A percentile compares a stretch with the other conserved stretches of the same genome.
Conservation (phyloP, 2,329 filamentous ascomycete species). For the Cladosporium velox region DNA sequence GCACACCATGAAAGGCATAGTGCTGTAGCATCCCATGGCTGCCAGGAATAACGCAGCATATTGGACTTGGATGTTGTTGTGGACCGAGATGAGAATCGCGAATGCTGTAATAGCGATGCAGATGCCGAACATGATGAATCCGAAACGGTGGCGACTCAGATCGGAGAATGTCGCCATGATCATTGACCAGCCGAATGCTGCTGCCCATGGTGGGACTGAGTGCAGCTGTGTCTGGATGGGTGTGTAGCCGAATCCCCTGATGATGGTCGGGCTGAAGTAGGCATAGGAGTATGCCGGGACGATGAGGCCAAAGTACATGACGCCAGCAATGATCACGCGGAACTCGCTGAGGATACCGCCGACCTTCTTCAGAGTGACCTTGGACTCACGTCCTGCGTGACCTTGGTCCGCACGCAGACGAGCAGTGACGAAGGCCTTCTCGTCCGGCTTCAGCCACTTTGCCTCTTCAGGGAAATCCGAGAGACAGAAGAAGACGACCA, state of each 20-base stretch:
- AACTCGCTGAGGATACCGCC: slow-evolving; percentile 51
- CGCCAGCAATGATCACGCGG: slow-evolving; percentile 51
- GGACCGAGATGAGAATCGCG: slow-evolving; percentile 69
- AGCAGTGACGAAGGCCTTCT: slow-evolving; percentile 49
- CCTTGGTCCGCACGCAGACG: slow-evolving; percentile 52
- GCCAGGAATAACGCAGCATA: slow-evolving; percentile 83
- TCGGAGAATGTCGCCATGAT: slow-evolving; percentile 72
- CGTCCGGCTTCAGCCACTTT: slow-evolving; percentile 50
- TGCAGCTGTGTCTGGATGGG: slow-evolving; percentile 57
- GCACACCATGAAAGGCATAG: slow-evolving; percentile 73
- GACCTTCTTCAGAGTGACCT: slow-evolving; percentile 47
- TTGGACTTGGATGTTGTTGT: slow-evolving; percentile 66
- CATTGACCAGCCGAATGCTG: slow-evolving; percentile 79
- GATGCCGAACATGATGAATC: slow-evolving; percentile 70
- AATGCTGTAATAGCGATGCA: slow-evolving; percentile 72
- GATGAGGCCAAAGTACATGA: slow-evolving; percentile 55
- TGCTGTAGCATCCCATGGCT: slow-evolving; percentile 68
- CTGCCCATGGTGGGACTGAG: slow-evolving; percentile 64
- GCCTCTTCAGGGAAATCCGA: slow-evolving; percentile 54
- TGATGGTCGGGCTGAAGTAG: slow-evolving; percentile 52
- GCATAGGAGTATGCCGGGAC: slow-evolving; percentile 47
- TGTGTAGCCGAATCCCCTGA: slow-evolving; percentile 54
- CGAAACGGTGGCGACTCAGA: slow-evolving; percentile 68
- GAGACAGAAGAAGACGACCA: slow-evolving; percentile 50
- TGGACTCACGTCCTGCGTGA: slow-evolving; percentile 46